These are phyloP conservation scores for Tilletia caries DNA, from an alignment of 1,284 basidiomycete species.

Conservation along the genomic window DNA sequence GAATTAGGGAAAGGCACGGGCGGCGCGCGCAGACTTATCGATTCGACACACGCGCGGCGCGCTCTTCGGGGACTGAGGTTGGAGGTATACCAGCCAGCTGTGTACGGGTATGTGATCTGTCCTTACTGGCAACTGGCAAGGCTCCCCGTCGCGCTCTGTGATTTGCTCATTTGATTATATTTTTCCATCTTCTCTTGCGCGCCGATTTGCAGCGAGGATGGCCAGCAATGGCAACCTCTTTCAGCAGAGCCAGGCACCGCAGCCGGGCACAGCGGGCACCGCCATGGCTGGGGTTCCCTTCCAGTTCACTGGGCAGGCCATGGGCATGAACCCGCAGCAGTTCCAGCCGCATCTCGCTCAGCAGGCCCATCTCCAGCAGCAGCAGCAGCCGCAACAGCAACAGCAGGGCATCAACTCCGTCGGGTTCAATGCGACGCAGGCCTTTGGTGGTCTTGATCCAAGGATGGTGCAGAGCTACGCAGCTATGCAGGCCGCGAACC, in stretches of 20 bases:
- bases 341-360: conserved; percentile 34
- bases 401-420: conserved; percentile 20
- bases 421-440: conserved; percentile 11
- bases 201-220: background rate
- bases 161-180: too few species aligned
- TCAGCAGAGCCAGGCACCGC: background rate
- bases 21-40: too few species aligned
- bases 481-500: background rate
- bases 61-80: too few species aligned
- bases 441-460: background rate
- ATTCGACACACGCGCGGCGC: too few species aligned
- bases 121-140: too few species aligned
- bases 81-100: too few species aligned
- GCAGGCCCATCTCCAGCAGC: conserved; percentile 26
- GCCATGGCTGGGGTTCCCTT: conserved; percentile 1
- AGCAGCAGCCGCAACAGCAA: conserved; percentile 22
- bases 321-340: conserved; percentile 22
- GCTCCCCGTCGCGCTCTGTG: too few species aligned
- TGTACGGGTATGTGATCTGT: too few species aligned
- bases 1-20: too few species aligned
- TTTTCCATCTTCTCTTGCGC: too few species aligned
- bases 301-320: conserved; percentile 27
- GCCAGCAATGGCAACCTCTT: background rate
- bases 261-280: background rate
- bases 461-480: background rate